A percentile compares a stretch with the other conserved stretches of the same genome.
phyloP scores from a whole-genome alignment of 805 yeast species.

The Maudiozyma barnettii region DNA sequence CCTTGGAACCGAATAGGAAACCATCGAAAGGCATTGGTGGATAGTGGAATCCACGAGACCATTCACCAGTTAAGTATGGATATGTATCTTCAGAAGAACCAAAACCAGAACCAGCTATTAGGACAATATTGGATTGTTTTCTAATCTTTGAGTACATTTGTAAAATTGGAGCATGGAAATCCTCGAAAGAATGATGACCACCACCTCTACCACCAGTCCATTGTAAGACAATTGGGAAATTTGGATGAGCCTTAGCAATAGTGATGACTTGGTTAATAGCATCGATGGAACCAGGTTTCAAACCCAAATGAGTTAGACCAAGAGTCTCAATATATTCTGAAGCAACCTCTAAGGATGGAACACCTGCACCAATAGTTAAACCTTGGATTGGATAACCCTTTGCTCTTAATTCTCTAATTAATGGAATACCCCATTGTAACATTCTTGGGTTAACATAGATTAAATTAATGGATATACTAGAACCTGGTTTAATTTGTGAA shows the following conservation, averaged over 20 bases:
- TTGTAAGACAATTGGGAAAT: conserved; percentile 92
- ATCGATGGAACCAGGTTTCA: conserved; percentile 96
- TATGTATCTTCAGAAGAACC: conserved; percentile 96
- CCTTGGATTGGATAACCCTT: conserved; percentile 95
- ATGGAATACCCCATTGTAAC: conserved; percentile 98
- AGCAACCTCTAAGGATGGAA: conserved; percentile 95
- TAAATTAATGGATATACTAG: conserved; percentile 84
- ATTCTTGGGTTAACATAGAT: conserved; percentile 94
- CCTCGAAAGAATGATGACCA: conserved; percentile 99
- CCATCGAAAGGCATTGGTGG: conserved; percentile 99
- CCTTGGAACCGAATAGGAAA: conserved; percentile 89
- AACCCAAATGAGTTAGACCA: conserved; percentile 87
- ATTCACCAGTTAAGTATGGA: conserved; percentile 94
- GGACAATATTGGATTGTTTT: conserved; percentile 77
- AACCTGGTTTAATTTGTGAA: conserved; percentile 64
- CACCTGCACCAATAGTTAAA: conserved; percentile 98
- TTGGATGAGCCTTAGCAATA: conserved; percentile 92
- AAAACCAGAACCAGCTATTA: conserved; percentile 97
- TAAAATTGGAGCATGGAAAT: conserved; percentile 94
- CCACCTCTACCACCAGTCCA: conserved; percentile 99
- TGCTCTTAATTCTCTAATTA: conserved; percentile 78
- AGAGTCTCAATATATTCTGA: conserved; percentile 88
- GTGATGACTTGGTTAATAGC: conserved; percentile 77
- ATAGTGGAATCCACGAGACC: conserved; percentile 81
- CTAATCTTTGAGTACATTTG: conserved; percentile 94